phyloP scores from a whole-genome alignment of 768 basidiomycete genomes.

The Leccinum longicurvipes region DNA sequence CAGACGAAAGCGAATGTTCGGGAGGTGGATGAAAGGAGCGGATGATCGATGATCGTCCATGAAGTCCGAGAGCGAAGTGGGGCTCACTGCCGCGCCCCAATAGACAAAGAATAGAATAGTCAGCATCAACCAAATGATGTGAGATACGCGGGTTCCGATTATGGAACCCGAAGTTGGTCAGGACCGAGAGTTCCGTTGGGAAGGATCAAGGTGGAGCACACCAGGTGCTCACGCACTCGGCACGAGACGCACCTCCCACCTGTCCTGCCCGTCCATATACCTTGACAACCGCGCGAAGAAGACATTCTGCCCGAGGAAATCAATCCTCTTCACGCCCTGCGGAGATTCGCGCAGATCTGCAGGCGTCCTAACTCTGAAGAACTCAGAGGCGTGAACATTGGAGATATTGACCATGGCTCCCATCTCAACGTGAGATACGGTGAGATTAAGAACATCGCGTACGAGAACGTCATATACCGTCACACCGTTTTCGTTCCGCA shows the following conservation, averaged over 20 bases:
- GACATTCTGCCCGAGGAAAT: slow-evolving; percentile 33
- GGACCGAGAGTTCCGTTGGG: slow-evolving; percentile 3
- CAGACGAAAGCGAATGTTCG: slow-evolving; percentile 6
- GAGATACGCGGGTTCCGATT: slow-evolving; percentile 10
- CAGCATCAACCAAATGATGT: background rate
- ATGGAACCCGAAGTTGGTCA: slow-evolving; percentile 13
- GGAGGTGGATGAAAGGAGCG: background rate
- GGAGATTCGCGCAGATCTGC: slow-evolving; percentile 34
- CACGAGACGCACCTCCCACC: slow-evolving; percentile 30
- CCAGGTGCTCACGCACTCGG: slow-evolving; percentile 11
- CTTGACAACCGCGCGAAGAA: slow-evolving; percentile 31
- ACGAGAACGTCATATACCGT: slow-evolving; percentile 28
- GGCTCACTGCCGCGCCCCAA: background rate
- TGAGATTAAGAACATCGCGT: slow-evolving; percentile 24
- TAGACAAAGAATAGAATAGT: slow-evolving; percentile 19
- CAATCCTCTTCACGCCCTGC: slow-evolving; percentile 40
- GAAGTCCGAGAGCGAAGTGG: slow-evolving; percentile 8
- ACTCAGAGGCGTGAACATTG: slow-evolving; percentile 24
- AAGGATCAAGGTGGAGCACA: too few relatives aligned
- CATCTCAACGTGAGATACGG: slow-evolving; percentile 26
- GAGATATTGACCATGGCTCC: slow-evolving; percentile 20
- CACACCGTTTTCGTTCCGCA: slow-evolving; percentile 25
- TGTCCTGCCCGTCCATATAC: slow-evolving; percentile 24
- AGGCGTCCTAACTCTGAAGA: slow-evolving; percentile 26
- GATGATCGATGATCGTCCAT: slow-evolving; percentile 16